These are phyloP conservation scores for Megacollybia platyphylla DNA, from an alignment of 1,284 basidiomycete genomes.

Conservation along the genomic window DNA sequence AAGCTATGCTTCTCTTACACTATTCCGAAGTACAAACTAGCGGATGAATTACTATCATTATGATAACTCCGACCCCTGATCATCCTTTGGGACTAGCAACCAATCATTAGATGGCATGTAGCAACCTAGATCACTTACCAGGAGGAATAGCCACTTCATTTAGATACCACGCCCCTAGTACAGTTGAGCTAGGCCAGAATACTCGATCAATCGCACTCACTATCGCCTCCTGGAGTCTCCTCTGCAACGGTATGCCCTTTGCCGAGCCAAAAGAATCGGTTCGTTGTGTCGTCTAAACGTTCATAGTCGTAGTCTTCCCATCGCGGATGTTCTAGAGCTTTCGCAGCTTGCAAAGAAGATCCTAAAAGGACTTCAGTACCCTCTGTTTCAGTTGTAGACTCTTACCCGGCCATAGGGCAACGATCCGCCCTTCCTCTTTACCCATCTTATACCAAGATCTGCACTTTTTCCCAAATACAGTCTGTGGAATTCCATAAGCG, in stretches of 20 bases:
- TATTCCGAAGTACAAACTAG: too few relatives aligned
- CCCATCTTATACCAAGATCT: slow-evolving; percentile 58
- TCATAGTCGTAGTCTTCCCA: slow-evolving; percentile 60
- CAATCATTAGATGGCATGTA: not conserved
- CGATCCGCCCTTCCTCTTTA: slow-evolving; percentile 41
- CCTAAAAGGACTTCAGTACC: slow-evolving; percentile 17
- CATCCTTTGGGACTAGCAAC: not conserved
- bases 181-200: not conserved
- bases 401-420: slow-evolving; percentile 36
- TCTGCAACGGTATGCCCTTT: slow-evolving; percentile 37
- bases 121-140: slow-evolving; percentile 12
- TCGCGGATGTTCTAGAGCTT: slow-evolving; percentile 36
- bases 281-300: slow-evolving; percentile 23
- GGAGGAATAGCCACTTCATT: slow-evolving; percentile 28
- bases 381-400: not conserved
- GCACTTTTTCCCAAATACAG: slow-evolving; percentile 46
- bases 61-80: too few relatives aligned
- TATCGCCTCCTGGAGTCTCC: slow-evolving; percentile 25
- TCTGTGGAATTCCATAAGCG: slow-evolving; percentile 20
- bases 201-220: slow-evolving; percentile 20
- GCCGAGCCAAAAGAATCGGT: slow-evolving; percentile 47
- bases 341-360: slow-evolving; percentile 38
- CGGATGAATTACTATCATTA: too few relatives aligned
- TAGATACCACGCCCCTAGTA: slow-evolving; percentile 38
- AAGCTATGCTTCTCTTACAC: not conserved